Evolutionary conservation across 805 yeast species (phyloP).

Genomic region (Metschnikowia cubensis): DNA sequence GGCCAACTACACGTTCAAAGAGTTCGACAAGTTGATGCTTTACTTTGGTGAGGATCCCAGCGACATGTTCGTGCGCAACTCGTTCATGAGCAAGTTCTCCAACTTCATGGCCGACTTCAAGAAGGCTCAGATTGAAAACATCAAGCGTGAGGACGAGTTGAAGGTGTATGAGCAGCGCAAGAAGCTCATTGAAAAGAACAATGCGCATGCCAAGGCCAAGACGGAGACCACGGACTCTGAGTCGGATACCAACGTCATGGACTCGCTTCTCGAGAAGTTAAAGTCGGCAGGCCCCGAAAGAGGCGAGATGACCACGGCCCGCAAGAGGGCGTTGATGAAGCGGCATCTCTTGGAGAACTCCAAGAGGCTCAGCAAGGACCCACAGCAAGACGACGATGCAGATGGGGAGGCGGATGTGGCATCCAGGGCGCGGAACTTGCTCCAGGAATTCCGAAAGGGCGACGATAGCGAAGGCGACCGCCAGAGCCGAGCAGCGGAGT

Average conservation of each 20-base stretch:
- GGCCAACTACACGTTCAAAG: constrained; percentile 45
- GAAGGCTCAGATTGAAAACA: constrained; percentile 61
- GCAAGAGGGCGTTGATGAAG: constrained; percentile 75
- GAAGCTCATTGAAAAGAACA: constrained; percentile 50
- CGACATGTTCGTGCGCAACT: constrained; percentile 48
- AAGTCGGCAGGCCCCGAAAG: constrained; percentile 80
- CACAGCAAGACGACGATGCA: constrained; percentile 1
- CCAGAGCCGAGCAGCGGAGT: constrained; percentile 13
- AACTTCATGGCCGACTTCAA: constrained; percentile 59
- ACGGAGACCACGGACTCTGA: constrained; percentile 27
- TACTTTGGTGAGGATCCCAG: constrained; percentile 71
- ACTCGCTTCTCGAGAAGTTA: constrained; percentile 76
- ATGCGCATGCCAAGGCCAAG: constrained; percentile 21
- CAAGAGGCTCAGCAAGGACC: constrained; percentile 9
- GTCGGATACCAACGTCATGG: constrained; percentile 65
- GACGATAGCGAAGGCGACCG: constrained; percentile 16
- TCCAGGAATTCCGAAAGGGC: constrained; percentile 52
- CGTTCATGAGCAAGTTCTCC: constrained; percentile 60
- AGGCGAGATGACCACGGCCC: constrained; percentile 74
- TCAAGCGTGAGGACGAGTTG: constrained; percentile 64
- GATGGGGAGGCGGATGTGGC: constrained; percentile 44
- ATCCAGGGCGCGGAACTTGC: constrained; percentile 57
- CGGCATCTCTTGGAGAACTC: constrained; percentile 49
- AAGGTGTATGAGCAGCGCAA: constrained; percentile 73
- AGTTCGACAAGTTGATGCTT: constrained; percentile 56